Evolutionary conservation across 139 green algal genomes (phyloP), one percentile per base, ranked within the genome.

Genomic region (Chlamydomonas sp.): DNA sequence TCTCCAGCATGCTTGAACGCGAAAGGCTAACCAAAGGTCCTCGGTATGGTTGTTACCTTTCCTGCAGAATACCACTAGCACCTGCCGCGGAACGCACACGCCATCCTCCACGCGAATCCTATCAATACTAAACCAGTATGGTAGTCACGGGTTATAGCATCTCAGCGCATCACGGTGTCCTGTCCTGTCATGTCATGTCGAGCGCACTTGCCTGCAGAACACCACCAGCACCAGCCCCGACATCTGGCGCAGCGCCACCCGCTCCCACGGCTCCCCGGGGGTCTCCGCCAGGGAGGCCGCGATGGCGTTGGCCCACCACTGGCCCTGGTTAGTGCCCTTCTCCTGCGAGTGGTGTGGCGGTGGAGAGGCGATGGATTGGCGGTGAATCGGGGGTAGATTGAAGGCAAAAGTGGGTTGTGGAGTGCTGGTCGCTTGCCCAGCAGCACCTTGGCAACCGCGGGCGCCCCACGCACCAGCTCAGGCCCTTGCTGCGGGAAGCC

Each of bases 231-330:
- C 90, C 87, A 98, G 93, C 71, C 97, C 96, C 64, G 94, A 96
- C 90, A 99, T 96, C 90, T 99, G 97, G 10, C 97, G 90, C 86
- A 98, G 88, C 1, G 84, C 96, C 16, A 98, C 90, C 0, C 92
- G 89, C 78, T 81, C 78, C 90, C 92, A 98, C 31, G 78, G 17
- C 31, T 80, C 84, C 2, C 71, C 71, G 9, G 71, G 63, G 0
- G 61, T 16, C 2, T 86, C 79, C 2, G 90, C 90, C 17, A 95
- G 91, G 15, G 94, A 88, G 49, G 86, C 87, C 2, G 61, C 20
- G 67, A 96, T 72, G 82, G 95, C 74, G 1, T 80, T 59, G 7
- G 90, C 77, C 93, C 93, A 95, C 91, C 95, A 98, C 86, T 96
- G 93, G 58, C 93, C 96, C 82, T 96, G 97, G 12, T 91, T 77